These are phyloP conservation scores for Schizonepeta tenuifolia DNA, from an alignment of 257 asterid species.

Conservation along the genomic window DNA sequence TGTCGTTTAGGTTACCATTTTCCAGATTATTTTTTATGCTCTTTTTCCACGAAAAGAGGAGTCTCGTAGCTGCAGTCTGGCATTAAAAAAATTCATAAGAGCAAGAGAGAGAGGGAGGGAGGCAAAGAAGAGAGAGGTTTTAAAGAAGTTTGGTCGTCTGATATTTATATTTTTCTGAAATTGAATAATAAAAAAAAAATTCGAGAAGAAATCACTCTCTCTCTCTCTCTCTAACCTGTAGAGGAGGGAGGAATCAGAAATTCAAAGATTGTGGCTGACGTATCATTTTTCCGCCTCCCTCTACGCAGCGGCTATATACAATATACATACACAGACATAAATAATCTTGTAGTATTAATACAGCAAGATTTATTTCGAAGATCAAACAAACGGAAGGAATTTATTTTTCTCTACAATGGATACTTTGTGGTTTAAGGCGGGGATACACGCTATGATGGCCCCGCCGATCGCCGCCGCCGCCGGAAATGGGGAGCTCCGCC, in stretches of 20 bases:
- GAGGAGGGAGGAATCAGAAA: conserved; percentile 3
- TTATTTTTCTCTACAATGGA: conserved; percentile 51
- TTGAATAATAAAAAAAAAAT: background rate
- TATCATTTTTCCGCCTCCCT: conserved; percentile 36
- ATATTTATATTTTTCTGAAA: background rate
- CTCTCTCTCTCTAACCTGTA: background rate
- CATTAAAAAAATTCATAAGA: background rate
- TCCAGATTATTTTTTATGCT: no score
- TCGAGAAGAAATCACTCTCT: background rate
- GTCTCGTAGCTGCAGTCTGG: conserved; percentile 24
- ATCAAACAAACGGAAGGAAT: background rate
- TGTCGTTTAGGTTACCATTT: background rate
- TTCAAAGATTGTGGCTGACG: conserved; percentile 47
- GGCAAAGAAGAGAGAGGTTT: conserved; percentile 22
- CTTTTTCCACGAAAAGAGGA: conserved; percentile 36
- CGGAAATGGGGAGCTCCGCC: conserved; percentile 57
- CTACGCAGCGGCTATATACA: conserved; percentile 16
- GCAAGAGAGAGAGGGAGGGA: background rate
- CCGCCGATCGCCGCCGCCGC: conserved; percentile 57
- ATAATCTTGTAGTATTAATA: background rate
- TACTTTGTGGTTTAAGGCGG: conserved; percentile 71
- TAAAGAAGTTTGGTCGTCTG: conserved; percentile 39
- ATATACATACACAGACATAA: background rate
- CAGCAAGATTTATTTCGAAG: conserved; percentile 20
- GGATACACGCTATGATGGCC: conserved; percentile 59